A percentile compares a stretch with the other conserved stretches of the same genome.
These are phyloP conservation scores for Tripidium arundinaceum DNA, from an alignment of 202 grass and related monocot genomes.

Conservation along the genomic window DNA sequence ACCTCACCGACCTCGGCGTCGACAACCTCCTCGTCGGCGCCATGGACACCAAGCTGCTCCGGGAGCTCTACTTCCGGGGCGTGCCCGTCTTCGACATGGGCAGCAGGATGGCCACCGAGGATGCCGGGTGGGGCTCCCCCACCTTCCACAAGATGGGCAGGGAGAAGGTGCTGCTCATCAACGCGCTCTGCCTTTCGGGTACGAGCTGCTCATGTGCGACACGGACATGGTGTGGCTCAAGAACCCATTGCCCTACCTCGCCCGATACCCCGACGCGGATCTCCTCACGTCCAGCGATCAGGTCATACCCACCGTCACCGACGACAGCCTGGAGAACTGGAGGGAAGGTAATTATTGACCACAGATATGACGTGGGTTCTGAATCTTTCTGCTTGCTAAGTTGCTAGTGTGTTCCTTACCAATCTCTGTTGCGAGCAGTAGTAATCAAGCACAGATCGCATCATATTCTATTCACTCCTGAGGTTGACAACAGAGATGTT, in stretches of 20 bases:
- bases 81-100: constrained; percentile 92
- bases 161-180: constrained; percentile 96
- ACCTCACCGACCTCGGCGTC: constrained; percentile 74
- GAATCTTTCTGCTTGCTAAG: background rate
- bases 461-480: background rate
- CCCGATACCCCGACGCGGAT: constrained; percentile 85
- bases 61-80: constrained; percentile 77
- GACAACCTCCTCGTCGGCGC: constrained; percentile 88
- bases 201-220: constrained; percentile 96
- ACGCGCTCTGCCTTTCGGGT: constrained; percentile 80
- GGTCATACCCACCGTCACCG: constrained; percentile 86
- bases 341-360: constrained; percentile 63
- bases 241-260: constrained; percentile 83
- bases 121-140: constrained; percentile 90
- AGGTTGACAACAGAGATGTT: constrained; percentile 11
- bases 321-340: constrained; percentile 93
- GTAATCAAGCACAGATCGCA: background rate
- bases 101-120: constrained; percentile 84
- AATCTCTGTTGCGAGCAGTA: background rate
- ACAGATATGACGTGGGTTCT: background rate
- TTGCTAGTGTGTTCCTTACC: background rate
- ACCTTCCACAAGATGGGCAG: constrained; percentile 99
- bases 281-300: constrained; percentile 93
- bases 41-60: constrained; percentile 85
- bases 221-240: constrained; percentile 99